phyloP scores from a whole-genome alignment of 129 eudicot genomes.

The Rutidosis leptorrhynchoides region DNA sequence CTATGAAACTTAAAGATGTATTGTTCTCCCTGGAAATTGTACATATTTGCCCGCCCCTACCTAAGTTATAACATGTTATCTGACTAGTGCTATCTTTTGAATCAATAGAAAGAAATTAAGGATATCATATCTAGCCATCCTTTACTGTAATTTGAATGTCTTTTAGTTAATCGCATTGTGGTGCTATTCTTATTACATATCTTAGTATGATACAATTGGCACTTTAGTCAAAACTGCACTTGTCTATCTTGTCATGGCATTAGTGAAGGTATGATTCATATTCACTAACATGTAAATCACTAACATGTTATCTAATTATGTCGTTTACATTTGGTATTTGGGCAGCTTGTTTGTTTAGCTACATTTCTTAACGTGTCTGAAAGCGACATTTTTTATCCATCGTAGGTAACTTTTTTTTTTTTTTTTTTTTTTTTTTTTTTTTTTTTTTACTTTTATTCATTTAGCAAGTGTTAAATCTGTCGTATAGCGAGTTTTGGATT shows the following conservation, averaged over 20 bases:
- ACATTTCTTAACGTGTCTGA: constrained; percentile 96
- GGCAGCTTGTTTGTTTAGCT: constrained; percentile 91
- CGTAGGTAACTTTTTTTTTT: constrained; percentile 53
- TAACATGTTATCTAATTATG: constrained; percentile 4
- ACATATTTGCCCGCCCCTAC: no score
- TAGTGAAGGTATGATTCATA: constrained; percentile 67
- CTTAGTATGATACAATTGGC: constrained; percentile 93
- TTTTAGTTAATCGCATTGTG: not conserved
- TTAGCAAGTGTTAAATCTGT: constrained; percentile 10
- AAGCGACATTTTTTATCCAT: constrained; percentile 79
- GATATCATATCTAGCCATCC: not conserved
- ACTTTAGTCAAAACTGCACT: constrained; percentile 80
- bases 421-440: not conserved
- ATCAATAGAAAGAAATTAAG: not conserved
- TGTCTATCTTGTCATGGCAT: constrained; percentile 77
- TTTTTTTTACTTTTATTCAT: not conserved
- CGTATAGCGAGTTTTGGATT: constrained; percentile 7
- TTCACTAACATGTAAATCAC: constrained; percentile 11
- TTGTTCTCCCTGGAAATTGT: not conserved
- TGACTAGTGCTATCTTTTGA: not conserved
- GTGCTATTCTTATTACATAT: constrained; percentile 41
- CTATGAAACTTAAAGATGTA: not conserved
- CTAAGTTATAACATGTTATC: not conserved
- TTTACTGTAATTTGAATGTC: not conserved
- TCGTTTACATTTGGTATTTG: constrained; percentile 1